Base-by-base conservation (phyloP, 2,329 filamentous ascomycete species). In the Neonectria punicea region DNA sequence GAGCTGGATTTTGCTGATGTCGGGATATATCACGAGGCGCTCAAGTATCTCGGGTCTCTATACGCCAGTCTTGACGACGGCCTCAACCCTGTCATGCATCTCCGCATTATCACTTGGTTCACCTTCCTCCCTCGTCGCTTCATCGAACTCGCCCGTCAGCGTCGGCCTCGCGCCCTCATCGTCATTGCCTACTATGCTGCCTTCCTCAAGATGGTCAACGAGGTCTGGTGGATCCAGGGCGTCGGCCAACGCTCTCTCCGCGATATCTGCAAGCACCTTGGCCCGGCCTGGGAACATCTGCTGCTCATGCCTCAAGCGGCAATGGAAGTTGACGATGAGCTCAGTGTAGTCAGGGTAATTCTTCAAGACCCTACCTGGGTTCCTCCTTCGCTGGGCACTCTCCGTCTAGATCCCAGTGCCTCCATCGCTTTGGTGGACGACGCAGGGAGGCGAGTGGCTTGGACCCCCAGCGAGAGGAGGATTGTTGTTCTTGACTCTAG, bases 21-120 rank as follows among this genome's bases (percentile, higher is more conserved):
- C 16, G 70, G 79, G 3, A 74, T 73, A 0, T 87, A 87, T 73
- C 81, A 84, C 67, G 74, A 78, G 32, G 80, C 82, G 3, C 79
- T 87, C 7, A 80, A 81, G 58, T 85, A 80, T 64, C 77, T 88
- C 2, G 86, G 86, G 32, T 83, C 84, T 1, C 78, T 88, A 1
- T 88, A 87, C 64, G 74, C 77, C 56, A 82, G 86, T 67, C 75
- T 88, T n/a, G 72, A 66, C 11, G 67, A 79, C 16, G 85, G 85
- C 5, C 79, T 85, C 46, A 78, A 78, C 39, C 76, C 81, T 18
- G 75, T 83, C 28, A 78, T 87, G 69, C 75, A 79, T 62, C 74
- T 88, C 14, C 83, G 86, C 58, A 80, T 86, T 72, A 81, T 85
- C 65, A 86, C 84, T 10, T 86, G 83, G 77, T 82, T 86, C 60